phyloP scores from a whole-genome alignment of 208 protist genomes.

The Naegleria lovaniensis region DNA sequence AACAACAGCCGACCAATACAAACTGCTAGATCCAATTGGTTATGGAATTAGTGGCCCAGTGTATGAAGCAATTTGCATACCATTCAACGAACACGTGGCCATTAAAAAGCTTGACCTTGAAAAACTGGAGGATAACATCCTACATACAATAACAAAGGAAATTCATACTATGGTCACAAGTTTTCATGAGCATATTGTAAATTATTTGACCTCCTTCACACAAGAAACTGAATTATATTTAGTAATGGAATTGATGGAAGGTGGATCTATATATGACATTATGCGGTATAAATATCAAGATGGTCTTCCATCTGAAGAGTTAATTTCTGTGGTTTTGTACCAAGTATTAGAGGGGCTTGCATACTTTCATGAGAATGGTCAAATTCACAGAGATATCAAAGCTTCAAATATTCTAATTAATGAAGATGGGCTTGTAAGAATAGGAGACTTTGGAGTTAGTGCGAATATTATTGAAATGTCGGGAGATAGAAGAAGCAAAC shows the following conservation, averaged over 20 bases:
- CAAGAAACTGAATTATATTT: constrained; percentile 43
- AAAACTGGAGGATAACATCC: background rate
- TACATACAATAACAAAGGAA: constrained; percentile 41
- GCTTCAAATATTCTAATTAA: constrained; percentile 36
- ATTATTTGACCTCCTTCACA: constrained; percentile 45
- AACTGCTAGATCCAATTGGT: constrained; percentile 8
- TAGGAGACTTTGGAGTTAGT: constrained; percentile 74
- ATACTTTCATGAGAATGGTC: constrained; percentile 30
- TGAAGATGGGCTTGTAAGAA: constrained; percentile 65
- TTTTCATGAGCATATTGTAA: constrained; percentile 53
- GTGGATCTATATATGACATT: constrained; percentile 26
- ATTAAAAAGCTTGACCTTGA: constrained; percentile 17
- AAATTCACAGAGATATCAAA: constrained; percentile 36
- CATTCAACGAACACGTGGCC: background rate
- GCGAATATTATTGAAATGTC: constrained; percentile 31
- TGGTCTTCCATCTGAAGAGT: background rate
- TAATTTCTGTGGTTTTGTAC: constrained; percentile 6
- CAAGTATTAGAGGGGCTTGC: constrained; percentile 26
- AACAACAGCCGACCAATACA: background rate
- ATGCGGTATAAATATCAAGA: background rate
- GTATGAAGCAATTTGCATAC: background rate
- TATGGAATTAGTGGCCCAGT: background rate
- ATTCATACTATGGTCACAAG: constrained; percentile 45
- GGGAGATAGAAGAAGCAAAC: background rate
- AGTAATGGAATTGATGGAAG: constrained; percentile 48